Base-by-base conservation (phyloP, 108 stramenopile species). In the Phaeodactylum tricornutum region DNA sequence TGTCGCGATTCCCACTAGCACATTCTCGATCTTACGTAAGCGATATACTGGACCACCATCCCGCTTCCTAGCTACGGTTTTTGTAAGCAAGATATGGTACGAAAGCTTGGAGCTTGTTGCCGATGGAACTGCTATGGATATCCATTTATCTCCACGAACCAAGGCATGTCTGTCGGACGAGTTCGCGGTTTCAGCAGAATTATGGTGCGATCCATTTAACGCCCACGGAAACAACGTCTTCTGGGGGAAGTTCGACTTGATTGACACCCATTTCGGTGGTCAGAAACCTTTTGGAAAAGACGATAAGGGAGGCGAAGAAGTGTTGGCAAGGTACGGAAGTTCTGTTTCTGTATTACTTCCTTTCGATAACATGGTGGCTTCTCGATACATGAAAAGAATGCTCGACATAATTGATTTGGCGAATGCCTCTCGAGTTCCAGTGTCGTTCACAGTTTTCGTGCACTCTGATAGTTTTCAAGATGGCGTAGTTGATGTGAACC, bases 241-340 rank as follows among this genome's bases (percentile, higher is more conserved):
- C 47, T 86, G 75, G 46, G 77, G 81, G 9, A 70, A 66, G 49
- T 87, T 87, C 47, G 51, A 61, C 6, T 80, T 82, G 47, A 72
- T 84, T n/a, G 84, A 92, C 53, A 34, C 45, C 32, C 41, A 59
- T 11, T 92, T 92, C 48, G 84, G 84, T 28, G 82, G 82, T 25
- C 24, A 78, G 6, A 40, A 56, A 20, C 75, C 82, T 16, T 92
- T 87, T 52, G 72, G 74, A 0, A 74, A 63, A 40, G 61, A 67
- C 27, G 69, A 67, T 14, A 60, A 62, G 15, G 56, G 55, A 14
- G 67, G 54, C 5, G 79, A 87, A 34, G 57, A 57, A 7, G 28
- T 64, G 1, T 37, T 75, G 29, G 20, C 41, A 25, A 35, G 47
- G 8, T 45, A 57, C 29, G 81, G 79, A 31, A 77, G 76, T 22